Conservation (phyloP, 768 basidiomycete species). For the Russula olivacea region DNA sequence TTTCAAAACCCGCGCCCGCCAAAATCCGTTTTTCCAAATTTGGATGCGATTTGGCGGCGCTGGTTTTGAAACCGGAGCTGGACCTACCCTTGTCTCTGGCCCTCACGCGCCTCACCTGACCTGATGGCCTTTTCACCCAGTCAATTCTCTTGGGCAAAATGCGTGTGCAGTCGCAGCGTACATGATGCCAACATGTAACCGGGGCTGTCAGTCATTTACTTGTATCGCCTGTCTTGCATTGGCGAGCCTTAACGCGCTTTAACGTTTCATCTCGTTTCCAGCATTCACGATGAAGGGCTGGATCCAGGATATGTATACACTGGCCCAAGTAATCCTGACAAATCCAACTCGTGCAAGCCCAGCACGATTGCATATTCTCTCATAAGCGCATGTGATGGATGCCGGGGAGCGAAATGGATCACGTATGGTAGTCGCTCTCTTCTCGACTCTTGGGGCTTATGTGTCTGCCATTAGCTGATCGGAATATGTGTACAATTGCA, state of each 20-base stretch:
- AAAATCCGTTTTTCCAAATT: too few species aligned
- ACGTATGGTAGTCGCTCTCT: background rate
- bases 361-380: background rate
- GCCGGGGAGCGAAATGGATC: background rate
- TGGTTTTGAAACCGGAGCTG: too few species aligned
- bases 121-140: background rate
- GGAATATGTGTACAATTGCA: background rate
- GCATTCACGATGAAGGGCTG: background rate
- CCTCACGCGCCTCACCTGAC: background rate
- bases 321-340: background rate
- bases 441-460: background rate
- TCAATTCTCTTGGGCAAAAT: background rate
- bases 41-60: too few species aligned
- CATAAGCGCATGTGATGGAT: constrained; percentile 7
- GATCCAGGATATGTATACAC: background rate
- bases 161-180: background rate
- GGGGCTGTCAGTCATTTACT: background rate
- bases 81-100: too few species aligned
- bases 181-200: background rate
- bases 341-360: background rate
- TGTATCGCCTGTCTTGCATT: background rate
- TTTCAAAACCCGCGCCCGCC: too few species aligned
- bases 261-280: background rate
- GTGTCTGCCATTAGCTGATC: background rate
- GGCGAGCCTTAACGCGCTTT: background rate